A percentile compares a stretch with the other conserved stretches of the same genome.
Evolutionary conservation across 2,329 filamentous ascomycete species (phyloP).

Genomic region (Claviceps spartinae): DNA sequence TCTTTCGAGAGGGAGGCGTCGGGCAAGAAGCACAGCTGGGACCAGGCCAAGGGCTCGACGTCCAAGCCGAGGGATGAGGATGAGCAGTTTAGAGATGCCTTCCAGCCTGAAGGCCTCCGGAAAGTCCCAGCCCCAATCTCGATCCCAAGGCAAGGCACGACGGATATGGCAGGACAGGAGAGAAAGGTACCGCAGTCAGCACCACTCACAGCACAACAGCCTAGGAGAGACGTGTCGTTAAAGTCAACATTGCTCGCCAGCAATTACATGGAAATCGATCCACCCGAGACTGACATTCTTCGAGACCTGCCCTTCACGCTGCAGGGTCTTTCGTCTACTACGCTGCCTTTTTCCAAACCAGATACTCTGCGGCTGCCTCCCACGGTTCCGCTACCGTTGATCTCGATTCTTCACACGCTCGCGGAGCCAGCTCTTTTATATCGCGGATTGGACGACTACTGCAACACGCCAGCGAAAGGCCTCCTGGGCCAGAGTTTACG

Average conservation of each 20-base stretch:
- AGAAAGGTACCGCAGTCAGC: conserved; percentile 12
- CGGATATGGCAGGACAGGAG: conserved; percentile 3
- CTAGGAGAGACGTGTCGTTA: conserved; percentile 36
- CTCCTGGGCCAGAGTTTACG: conserved; percentile 86
- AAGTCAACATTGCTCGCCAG: conserved; percentile 45
- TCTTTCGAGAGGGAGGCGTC: conserved; percentile 23
- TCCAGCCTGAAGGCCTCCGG: conserved; percentile 38
- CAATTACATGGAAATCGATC: conserved; percentile 42
- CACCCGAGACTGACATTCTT: conserved; percentile 52
- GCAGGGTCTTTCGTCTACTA: conserved; percentile 80
- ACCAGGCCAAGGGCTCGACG: conserved; percentile 23
- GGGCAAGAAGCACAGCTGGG: conserved; percentile 22
- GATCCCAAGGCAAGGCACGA: conserved; percentile 22
- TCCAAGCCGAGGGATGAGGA: conserved; percentile 29
- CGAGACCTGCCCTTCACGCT: conserved; percentile 84
- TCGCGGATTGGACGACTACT: conserved; percentile 64
- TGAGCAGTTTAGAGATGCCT: conserved; percentile 37
- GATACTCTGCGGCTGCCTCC: conserved; percentile 62
- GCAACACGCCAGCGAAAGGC: conserved; percentile 67
- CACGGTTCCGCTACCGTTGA: conserved; percentile 67
- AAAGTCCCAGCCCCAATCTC: conserved; percentile 30
- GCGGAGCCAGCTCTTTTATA: conserved; percentile 93
- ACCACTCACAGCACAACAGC: conserved; percentile 13
- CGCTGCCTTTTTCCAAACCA: conserved; percentile 59
- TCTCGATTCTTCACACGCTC: conserved; percentile 77